Evolutionary conservation across 306 rosid genomes (phyloP).

Genomic region (Cucumis hystrix): DNA sequence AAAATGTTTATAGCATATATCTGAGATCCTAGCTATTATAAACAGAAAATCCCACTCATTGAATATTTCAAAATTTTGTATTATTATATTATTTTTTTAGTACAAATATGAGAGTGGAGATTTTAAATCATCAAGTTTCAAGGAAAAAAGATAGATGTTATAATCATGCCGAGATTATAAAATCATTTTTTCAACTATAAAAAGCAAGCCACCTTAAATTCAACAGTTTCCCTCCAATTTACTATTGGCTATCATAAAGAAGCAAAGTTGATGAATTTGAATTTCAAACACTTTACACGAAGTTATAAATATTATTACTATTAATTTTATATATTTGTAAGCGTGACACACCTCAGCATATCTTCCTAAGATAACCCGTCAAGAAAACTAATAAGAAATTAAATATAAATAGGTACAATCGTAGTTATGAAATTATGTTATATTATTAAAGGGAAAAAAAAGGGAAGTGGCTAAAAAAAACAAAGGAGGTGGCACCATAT

Average conservation of each 20-base stretch:
- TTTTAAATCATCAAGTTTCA: not conserved
- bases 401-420: not conserved
- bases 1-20: not conserved
- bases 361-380: no score
- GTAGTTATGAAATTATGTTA: no score
- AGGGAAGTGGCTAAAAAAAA: not conserved
- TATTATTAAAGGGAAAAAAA: not conserved
- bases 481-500: not conserved
- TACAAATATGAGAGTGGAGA: not conserved
- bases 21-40: not conserved
- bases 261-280: not conserved
- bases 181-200: no score
- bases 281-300: not conserved
- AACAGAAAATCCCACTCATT: not conserved
- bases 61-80: not conserved
- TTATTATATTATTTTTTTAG: no score
- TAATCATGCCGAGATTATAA: no score
- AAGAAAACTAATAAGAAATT: no score
- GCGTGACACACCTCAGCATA: no score
- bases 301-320: not conserved
- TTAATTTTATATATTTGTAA: no score
- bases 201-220: no score
- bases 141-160: no score
- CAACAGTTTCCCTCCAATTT: no score
- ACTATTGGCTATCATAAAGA: no score